Evolutionary conservation across 164 flowering plant species (phyloP).

Genomic region (Dillenia suffruticosa): DNA sequence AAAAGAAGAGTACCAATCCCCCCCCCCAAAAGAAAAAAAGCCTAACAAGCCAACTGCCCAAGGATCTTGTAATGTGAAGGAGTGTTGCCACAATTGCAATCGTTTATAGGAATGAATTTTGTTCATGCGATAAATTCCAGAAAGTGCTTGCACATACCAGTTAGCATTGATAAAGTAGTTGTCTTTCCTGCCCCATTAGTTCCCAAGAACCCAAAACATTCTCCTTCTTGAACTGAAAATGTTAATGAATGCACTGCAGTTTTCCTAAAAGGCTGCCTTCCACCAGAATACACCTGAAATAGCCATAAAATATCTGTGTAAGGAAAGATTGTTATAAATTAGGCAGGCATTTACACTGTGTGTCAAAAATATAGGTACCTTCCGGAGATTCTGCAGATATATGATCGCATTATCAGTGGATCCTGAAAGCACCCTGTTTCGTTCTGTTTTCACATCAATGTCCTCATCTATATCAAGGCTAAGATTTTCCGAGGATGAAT

Average conservation of each 20-base stretch:
- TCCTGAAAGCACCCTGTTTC: conserved; percentile 83
- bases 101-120: no score
- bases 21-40: no score
- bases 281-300: conserved; percentile 81
- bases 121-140: no score
- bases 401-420: conserved; percentile 58
- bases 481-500: conserved; percentile 32
- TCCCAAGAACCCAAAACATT: conserved; percentile 97
- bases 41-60: no score
- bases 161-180: conserved; percentile 92
- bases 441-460: conserved; percentile 78
- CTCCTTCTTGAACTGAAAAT: conserved; percentile 93
- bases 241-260: conserved; percentile 87
- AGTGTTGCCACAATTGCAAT: no score
- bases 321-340: no score
- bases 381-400: conserved; percentile 75
- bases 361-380: conserved; percentile 38
- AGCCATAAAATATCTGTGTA: neutral
- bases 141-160: conserved; percentile 36
- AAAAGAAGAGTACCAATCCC: no score
- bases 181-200: conserved; percentile 99
- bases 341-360: no score
- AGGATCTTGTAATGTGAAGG: no score
- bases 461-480: conserved; percentile 57
- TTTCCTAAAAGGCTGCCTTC: conserved; percentile 40